phyloP scores from a whole-genome alignment of 768 basidiomycete genomes.

The Phanerodontia chrysosporium region DNA sequence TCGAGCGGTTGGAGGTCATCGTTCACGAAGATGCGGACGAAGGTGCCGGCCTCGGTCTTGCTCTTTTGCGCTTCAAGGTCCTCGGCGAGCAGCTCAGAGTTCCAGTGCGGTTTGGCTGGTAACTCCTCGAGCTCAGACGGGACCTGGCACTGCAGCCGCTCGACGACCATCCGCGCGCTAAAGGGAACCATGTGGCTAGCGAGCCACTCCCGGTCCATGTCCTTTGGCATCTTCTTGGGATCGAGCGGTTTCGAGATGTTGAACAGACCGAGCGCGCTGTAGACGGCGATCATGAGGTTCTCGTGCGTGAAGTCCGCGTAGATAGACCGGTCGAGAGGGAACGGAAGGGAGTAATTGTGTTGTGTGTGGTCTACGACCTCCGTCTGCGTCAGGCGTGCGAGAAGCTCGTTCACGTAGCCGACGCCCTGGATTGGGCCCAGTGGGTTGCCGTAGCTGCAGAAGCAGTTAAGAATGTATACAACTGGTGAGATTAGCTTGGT shows the following conservation, averaged over 20 bases:
- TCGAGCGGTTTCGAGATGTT: slow-evolving; percentile 21
- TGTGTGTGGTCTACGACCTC: slow-evolving; percentile 58
- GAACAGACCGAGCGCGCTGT: slow-evolving; percentile 50
- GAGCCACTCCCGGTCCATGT: slow-evolving; percentile 39
- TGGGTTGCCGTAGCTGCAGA: slow-evolving; percentile 57
- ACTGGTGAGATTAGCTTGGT: not conserved
- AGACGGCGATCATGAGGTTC: slow-evolving; percentile 79
- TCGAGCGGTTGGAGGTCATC: slow-evolving; percentile 61
- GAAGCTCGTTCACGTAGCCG: slow-evolving; percentile 83
- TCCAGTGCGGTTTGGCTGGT: slow-evolving; percentile 29
- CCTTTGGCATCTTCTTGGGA: slow-evolving; percentile 15
- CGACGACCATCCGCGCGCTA: slow-evolving; percentile 67
- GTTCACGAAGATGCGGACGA: slow-evolving; percentile 75
- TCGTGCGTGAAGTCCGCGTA: slow-evolving; percentile 87
- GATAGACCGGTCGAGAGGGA: slow-evolving; percentile 62
- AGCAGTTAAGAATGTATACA: not conserved
- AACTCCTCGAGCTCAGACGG: not conserved
- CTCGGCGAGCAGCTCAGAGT: not conserved
- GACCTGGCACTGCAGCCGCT: slow-evolving; percentile 51
- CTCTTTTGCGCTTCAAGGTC: slow-evolving; percentile 17
- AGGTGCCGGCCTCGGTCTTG: slow-evolving; percentile 24
- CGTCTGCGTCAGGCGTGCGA: slow-evolving; percentile 66
- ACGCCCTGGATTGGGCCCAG: slow-evolving; percentile 79
- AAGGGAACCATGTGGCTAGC: slow-evolving; percentile 68
- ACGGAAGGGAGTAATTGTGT: slow-evolving; percentile 75